These are phyloP conservation scores for Trypanosomatidae sp. DNA, from an alignment of 208 protist genomes.

Conservation along the genomic window DNA sequence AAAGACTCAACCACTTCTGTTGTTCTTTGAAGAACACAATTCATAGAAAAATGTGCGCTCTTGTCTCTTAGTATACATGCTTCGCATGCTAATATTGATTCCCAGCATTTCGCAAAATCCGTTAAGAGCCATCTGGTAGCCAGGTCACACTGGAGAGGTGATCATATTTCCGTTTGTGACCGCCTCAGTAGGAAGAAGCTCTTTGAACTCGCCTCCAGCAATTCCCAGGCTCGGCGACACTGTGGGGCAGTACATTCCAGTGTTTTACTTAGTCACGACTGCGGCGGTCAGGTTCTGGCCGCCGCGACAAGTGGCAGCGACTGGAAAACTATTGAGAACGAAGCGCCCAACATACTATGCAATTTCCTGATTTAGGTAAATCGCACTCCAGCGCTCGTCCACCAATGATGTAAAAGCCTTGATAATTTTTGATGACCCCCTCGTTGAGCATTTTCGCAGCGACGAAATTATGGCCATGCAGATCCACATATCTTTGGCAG, in stretches of 20 bases:
- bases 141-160: constrained; percentile 33
- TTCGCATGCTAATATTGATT: constrained; percentile 3
- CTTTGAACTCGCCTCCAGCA: constrained; percentile 28
- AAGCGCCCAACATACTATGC: constrained; percentile 33
- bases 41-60: background rate
- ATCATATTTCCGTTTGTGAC: constrained; percentile 37
- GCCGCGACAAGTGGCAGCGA: constrained; percentile 36
- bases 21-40: background rate
- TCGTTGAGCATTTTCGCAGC: constrained; percentile 37
- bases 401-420: constrained; percentile 35
- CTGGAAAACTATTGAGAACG: constrained; percentile 37
- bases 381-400: constrained; percentile 34
- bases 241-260: constrained; percentile 37
- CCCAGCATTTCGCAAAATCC: constrained; percentile 30
- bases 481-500: constrained; percentile 37
- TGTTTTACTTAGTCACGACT: constrained; percentile 25
- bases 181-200: constrained; percentile 34
- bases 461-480: constrained; percentile 39
- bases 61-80: background rate
- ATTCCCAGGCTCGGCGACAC: constrained; percentile 29
- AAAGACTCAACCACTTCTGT: background rate
- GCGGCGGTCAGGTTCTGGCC: constrained; percentile 35
- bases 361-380: constrained; percentile 31
- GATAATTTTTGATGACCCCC: constrained; percentile 32
- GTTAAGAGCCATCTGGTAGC: constrained; percentile 26